phyloP scores from a whole-genome alignment of 768 basidiomycete species.

The Crucibulum laeve region DNA sequence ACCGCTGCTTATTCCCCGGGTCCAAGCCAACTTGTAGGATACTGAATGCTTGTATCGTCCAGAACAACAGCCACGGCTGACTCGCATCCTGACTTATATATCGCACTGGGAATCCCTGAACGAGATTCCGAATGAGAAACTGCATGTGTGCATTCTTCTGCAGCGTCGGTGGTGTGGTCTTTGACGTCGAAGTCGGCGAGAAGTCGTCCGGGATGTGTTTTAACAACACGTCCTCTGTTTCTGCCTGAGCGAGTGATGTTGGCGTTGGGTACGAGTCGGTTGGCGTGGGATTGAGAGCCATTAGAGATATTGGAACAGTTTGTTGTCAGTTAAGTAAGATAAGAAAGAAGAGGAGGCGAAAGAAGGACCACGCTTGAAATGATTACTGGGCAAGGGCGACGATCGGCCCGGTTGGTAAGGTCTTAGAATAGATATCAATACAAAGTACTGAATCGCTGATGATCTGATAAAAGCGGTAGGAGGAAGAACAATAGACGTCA shows the following conservation, averaged over 20 bases:
- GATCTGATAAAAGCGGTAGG: too few species aligned
- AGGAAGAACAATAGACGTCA: too few species aligned
- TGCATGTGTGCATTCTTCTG: slow-evolving; percentile 67
- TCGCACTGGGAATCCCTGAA: slow-evolving; percentile 75
- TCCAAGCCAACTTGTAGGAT: slow-evolving; percentile 75
- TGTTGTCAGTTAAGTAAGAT: too few species aligned
- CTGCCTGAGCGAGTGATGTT: slow-evolving; percentile 58
- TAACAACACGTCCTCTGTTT: slow-evolving; percentile 64
- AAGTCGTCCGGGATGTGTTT: slow-evolving; percentile 39
- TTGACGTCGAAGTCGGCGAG: slow-evolving; percentile 6
- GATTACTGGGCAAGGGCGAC: too few species aligned
- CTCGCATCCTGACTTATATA: slow-evolving; percentile 90
- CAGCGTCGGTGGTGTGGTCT: slow-evolving; percentile 29
- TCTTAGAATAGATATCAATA: too few species aligned
- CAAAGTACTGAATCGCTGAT: too few species aligned
- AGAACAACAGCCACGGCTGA: slow-evolving; percentile 93
- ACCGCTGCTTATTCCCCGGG: slow-evolving; percentile 75
- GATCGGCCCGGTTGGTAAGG: too few species aligned
- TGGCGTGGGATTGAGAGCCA: slow-evolving; percentile 31
- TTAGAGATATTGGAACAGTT: too few species aligned
- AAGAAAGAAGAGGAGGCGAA: too few species aligned
- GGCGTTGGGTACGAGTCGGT: slow-evolving; percentile 58
- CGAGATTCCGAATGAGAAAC: slow-evolving; percentile 66
- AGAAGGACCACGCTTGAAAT: too few species aligned
- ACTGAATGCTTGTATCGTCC: slow-evolving; percentile 85